Percentiles rank a stretch among this genome's conserved stretches.
phyloP scores from a whole-genome alignment of 805 yeast species.

The Suhomyces kilbournensis region DNA sequence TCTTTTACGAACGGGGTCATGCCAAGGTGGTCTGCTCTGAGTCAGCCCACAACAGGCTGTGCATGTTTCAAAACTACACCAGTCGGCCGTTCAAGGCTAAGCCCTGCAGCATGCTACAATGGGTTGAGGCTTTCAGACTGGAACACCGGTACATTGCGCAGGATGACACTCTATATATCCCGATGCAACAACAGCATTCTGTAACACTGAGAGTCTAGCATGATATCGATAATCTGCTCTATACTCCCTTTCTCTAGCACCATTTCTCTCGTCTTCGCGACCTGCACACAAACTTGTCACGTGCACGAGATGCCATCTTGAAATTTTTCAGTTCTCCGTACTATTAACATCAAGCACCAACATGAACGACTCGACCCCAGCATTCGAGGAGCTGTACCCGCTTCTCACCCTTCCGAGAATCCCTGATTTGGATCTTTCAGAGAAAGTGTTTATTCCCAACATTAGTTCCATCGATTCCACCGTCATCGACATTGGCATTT shows the following conservation, averaged over 20 bases:
- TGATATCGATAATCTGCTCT: not conserved
- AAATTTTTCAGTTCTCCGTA: slow-evolving; percentile 1
- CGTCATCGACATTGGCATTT: slow-evolving; percentile 49
- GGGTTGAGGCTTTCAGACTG: not conserved
- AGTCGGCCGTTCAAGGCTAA: not conserved
- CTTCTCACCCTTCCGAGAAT: slow-evolving; percentile 33
- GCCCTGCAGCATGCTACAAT: not conserved
- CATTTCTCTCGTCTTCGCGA: not conserved
- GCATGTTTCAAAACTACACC: not conserved
- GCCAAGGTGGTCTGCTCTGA: not conserved
- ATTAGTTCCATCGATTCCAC: slow-evolving; percentile 22
- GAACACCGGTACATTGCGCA: not conserved
- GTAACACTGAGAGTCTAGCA: not conserved
- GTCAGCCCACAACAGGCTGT: not conserved
- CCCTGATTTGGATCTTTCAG: slow-evolving; percentile 23
- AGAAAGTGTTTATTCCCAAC: slow-evolving; percentile 23
- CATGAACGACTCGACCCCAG: slow-evolving; percentile 9
- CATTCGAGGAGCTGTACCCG: slow-evolving; percentile 30
- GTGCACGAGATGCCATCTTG: slow-evolving; percentile 4
- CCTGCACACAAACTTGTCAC: not conserved
- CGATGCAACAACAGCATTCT: not conserved
- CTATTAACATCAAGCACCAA: not conserved
- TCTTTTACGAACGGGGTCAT: not conserved
- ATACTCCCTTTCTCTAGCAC: not conserved
- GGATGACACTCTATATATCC: not conserved